Conservation (phyloP, 768 basidiomycete genomes). For the Amanita polypyramis region DNA sequence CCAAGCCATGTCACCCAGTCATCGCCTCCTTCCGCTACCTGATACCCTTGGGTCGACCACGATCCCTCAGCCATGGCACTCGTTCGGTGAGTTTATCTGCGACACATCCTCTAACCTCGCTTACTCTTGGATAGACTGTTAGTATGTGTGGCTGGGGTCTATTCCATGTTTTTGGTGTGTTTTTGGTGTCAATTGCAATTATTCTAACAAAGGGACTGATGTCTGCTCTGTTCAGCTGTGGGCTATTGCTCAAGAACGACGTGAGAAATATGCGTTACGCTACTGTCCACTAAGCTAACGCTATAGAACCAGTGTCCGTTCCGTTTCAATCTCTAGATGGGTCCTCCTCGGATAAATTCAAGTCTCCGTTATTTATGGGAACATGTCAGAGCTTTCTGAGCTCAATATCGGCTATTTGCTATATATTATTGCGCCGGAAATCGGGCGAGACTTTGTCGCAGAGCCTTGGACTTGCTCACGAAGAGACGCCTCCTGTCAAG, state of each 20-base stretch:
- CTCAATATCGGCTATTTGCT: slow-evolving; percentile 65
- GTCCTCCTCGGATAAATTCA: slow-evolving; percentile 59
- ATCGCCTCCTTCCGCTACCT: background rate
- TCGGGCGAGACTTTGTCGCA: slow-evolving; percentile 40
- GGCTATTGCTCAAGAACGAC: slow-evolving; percentile 90
- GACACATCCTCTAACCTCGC: background rate
- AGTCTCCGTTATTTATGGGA: slow-evolving; percentile 76
- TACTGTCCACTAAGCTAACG: slow-evolving; percentile 2
- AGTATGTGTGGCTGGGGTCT: slow-evolving; percentile 79
- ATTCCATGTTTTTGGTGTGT: slow-evolving; percentile 82
- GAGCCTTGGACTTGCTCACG: slow-evolving; percentile 49
- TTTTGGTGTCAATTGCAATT: background rate
- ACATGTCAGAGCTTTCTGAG: slow-evolving; percentile 78
- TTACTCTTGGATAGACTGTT: slow-evolving; percentile 37
- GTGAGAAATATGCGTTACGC: slow-evolving; percentile 32
- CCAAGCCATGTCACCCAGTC: background rate
- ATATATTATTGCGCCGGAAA: slow-evolving; percentile 57
- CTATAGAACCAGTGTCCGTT: slow-evolving; percentile 52
- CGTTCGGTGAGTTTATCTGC: background rate
- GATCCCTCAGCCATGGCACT: background rate
- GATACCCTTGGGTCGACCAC: background rate
- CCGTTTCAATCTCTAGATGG: slow-evolving; percentile 70
- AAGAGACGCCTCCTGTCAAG: slow-evolving; percentile 16
- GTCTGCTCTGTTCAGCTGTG: slow-evolving; percentile 48
- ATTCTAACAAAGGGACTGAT: slow-evolving; percentile 7